Percentiles rank a stretch among this genome's conserved stretches.
Evolutionary conservation across 768 basidiomycete species (phyloP).

Genomic region (Ramaria sp.): DNA sequence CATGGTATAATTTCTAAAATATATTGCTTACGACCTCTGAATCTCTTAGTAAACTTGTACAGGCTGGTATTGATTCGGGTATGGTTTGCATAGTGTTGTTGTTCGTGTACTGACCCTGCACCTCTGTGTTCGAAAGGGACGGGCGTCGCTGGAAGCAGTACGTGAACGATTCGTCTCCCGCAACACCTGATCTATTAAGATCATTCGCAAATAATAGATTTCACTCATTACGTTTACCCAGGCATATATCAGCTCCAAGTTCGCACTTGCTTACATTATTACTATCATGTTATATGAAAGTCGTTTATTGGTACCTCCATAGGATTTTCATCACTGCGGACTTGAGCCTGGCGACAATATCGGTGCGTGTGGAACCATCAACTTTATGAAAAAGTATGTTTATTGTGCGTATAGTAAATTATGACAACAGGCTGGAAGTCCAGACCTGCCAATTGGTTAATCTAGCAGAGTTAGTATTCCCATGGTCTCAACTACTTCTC

Average conservation of each 20-base stretch:
- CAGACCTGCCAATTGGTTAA: constrained; percentile 39
- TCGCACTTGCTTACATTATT: not conserved
- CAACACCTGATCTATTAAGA: not conserved
- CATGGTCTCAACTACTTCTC: too few relatives aligned
- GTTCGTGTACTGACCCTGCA: not conserved
- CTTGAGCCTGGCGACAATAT: constrained; percentile 41
- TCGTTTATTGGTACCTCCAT: not conserved
- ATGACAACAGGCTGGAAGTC: constrained; percentile 40
- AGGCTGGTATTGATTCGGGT: not conserved
- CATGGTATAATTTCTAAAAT: constrained; percentile 27
- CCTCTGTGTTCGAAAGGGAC: constrained; percentile 11
- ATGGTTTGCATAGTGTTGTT: too few relatives aligned
- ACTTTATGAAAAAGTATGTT: not conserved
- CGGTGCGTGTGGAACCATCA: not conserved
- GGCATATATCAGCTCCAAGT: constrained; percentile 11
- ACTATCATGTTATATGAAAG: constrained; percentile 11
- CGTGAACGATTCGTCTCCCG: not conserved
- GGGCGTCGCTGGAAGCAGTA: constrained; percentile 14
- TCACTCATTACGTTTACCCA: constrained; percentile 18
- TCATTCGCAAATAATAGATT: constrained; percentile 2
- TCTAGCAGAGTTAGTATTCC: constrained; percentile 37
- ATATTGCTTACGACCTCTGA: too few relatives aligned
- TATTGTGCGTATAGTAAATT: constrained; percentile 27
- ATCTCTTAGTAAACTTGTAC: not conserved
- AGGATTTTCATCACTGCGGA: constrained; percentile 59